Evolutionary conservation across 192 early-diverging fungal genomes (phyloP), one percentile per base, ranked within the genome.

Genomic region (Umbelopsis ramanniana): DNA sequence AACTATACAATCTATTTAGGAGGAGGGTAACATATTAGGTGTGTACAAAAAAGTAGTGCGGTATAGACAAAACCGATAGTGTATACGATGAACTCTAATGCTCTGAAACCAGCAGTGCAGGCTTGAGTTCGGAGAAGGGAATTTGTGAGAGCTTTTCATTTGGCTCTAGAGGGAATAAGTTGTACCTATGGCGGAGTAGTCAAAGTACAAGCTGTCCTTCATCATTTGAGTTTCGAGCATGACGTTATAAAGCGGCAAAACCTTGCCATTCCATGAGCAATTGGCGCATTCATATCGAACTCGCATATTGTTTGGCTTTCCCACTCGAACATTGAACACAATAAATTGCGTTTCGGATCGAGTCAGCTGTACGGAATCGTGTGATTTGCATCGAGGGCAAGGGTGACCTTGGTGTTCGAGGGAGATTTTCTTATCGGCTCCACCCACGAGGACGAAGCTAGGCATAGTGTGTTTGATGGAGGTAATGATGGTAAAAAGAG

Each of bases 301-400:
- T n/a, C 74, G 38, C 57, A 68, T 71, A 26, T 63, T 74, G 35
- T 74, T 55, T 19, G 71, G 50, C 22, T 72, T 46, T n/a, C 71
- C 54, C 29, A 80, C 70, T 43, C 63, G 68, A 24, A 70, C 76
- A 46, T 80, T 80, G 52, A 80, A 66, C 15, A 80, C 2, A 38
- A 74, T 74, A 15, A 76, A 26, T 24, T 76, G 72, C 26, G 37
- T 73, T 66, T 80, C 79, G 26, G 67, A 68, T 60, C 79, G 67
- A 21, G 69, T 80, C 26, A 80, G 66, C 70, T 71, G 74, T 29
- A 80, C 79, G 6, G 74, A 71, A 2, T 37, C 40, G 53, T 72
- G 63, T 26, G 66, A 45, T 73, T 80, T 80, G 50, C 79, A 80
- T 29, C 60, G 52, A n/a, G 79, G 79, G 47, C 79, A 80, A 24